Percentiles rank a stretch among this genome's conserved stretches.
phyloP scores from a whole-genome alignment of 495 filamentous ascomycete species.

The Cudoniella acicularis region DNA sequence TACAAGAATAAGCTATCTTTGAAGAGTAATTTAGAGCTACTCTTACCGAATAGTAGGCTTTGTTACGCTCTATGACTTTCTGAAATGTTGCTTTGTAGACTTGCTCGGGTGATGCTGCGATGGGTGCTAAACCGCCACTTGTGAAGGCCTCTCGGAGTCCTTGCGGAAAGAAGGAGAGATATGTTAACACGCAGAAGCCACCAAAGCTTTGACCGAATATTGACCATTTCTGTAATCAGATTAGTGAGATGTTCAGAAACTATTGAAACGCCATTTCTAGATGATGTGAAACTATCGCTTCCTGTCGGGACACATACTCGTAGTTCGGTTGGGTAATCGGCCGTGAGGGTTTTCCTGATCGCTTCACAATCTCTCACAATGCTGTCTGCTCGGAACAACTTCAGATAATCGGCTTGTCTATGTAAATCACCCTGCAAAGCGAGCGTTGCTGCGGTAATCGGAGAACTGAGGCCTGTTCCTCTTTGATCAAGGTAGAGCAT shows the following conservation, averaged over 20 bases:
- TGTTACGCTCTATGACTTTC: conserved; percentile 46
- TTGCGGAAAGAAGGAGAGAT: conserved; percentile 75
- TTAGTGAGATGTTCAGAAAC: neutral
- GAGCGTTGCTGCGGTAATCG: conserved; percentile 68
- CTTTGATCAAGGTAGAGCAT: conserved; percentile 84
- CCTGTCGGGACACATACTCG: conserved; percentile 59
- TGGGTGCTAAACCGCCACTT: conserved; percentile 75
- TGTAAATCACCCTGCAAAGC: conserved; percentile 57
- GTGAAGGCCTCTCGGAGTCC: conserved; percentile 79
- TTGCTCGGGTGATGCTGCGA: conserved; percentile 64
- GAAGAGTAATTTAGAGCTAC: too few relatives aligned
- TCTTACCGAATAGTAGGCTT: neutral
- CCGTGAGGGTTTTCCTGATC: conserved; percentile 67
- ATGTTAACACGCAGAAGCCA: conserved; percentile 77
- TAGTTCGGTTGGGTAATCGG: conserved; percentile 63
- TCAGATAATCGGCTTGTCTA: conserved; percentile 74
- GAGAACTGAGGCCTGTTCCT: conserved; percentile 79
- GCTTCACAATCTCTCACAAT: conserved; percentile 89
- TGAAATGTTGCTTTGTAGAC: conserved; percentile 70
- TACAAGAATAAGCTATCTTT: too few relatives aligned
- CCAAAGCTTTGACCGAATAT: conserved; percentile 89
- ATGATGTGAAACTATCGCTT: too few relatives aligned
- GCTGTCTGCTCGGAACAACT: conserved; percentile 82
- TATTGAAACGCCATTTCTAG: too few relatives aligned
- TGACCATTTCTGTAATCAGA: conserved; percentile 25